Conservation (phyloP, 2,329 filamentous ascomycete genomes). For the Penicillium sclerotiorum region DNA sequence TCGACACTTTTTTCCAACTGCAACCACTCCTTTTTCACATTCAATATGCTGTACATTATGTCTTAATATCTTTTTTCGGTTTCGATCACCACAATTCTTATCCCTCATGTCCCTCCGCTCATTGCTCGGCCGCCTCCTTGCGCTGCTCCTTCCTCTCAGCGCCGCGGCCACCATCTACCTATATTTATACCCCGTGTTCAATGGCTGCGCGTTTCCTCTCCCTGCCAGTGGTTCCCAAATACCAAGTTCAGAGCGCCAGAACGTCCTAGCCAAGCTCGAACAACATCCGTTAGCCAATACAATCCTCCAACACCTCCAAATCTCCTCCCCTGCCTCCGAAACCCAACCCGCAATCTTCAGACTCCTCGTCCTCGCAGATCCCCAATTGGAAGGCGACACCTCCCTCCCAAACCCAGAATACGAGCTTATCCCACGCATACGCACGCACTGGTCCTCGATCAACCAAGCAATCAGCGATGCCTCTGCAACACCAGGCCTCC, state of each 20-base stretch:
- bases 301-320: conserved; percentile 39
- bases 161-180: conserved; percentile 73
- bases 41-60: conserved; percentile 25
- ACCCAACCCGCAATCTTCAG: conserved; percentile 70
- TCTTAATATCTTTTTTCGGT: conserved; percentile 12
- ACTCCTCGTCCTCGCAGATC: conserved; percentile 84
- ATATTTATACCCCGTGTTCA: conserved; percentile 83
- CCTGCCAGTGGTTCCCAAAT: conserved; percentile 29
- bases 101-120: conserved; percentile 54
- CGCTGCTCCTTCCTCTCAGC: conserved; percentile 65
- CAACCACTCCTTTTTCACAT: conserved; percentile 10
- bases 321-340: conserved; percentile 14
- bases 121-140: conserved; percentile 49
- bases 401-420: conserved; percentile 65
- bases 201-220: conserved; percentile 76
- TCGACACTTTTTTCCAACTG: too few species aligned
- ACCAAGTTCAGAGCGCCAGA: neutral
- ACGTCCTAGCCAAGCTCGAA: conserved; percentile 5
- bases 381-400: conserved; percentile 89
- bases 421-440: conserved; percentile 46
- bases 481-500: conserved; percentile 9
- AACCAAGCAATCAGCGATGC: conserved; percentile 14
- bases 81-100: neutral
- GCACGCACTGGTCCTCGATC: conserved; percentile 36
- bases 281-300: conserved; percentile 36